Base-by-base conservation (phyloP, 2,329 filamentous ascomycete species). In the Ascochyta clinopodiicola region DNA sequence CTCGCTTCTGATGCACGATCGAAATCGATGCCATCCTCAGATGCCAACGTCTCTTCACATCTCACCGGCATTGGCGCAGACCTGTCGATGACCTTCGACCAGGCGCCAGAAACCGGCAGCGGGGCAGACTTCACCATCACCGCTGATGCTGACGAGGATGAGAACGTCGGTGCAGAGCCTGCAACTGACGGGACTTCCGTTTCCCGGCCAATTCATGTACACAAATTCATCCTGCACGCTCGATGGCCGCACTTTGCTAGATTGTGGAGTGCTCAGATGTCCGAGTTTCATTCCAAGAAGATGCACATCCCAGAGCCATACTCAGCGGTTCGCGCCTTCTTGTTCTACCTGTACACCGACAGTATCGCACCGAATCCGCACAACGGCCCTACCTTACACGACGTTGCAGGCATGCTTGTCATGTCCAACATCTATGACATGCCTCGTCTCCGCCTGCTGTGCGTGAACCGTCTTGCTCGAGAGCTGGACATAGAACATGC, bases 341-440 rank as follows among this genome's bases (percentile, higher is more conserved):
- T 99, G 25, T 94, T 95, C 77, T 99, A 97, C 71, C 85, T 99
- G 1, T 99, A 99, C 77, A 97, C 95, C 0, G 95, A 99, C 75
- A 94, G 89, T 64, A 97, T 99, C 63, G 76, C 78, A 4, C 65
- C 71, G 0, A 67, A 73, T 22, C 70, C 72, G 15, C 64, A 68
- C 1, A 67, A 81, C 59, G 85, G 84, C 42, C 81, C 85, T 0
- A 81, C 78, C 8, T 85, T 97, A 19, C 86, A 88, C 27, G 93
- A 97, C 65, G 92, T 98, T 13, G 94, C 95, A 0, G 94, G 95
- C 8, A 86, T 99, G 75, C 84, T 99, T 3, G 94, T 99, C 61
- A 96, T 99, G 91, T 92, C 92, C 38, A 97, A 98, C 74, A 91
- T 98, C 42, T 99, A 99, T 78, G 94, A 97, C 71, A 96, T 99